A percentile compares a stretch with the other conserved stretches of the same genome.
Evolutionary conservation across 2,329 filamentous ascomycete genomes (phyloP).

Genomic region (Leptographium procerum): DNA sequence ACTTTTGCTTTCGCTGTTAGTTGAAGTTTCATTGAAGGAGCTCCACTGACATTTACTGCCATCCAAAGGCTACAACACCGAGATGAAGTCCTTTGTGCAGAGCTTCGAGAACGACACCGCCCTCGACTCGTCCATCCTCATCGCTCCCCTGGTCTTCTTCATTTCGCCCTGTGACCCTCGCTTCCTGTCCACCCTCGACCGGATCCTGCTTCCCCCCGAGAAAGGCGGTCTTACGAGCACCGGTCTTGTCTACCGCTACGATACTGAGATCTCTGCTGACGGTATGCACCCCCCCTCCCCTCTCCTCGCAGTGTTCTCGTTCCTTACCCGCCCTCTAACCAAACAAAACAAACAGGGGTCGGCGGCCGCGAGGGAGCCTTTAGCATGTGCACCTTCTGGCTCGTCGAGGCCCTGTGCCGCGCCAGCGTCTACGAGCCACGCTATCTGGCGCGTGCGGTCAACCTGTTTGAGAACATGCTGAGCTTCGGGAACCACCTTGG

Average conservation of each 20-base stretch:
- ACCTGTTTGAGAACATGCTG: slow-evolving; percentile 67
- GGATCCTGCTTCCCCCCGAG: slow-evolving; percentile 60
- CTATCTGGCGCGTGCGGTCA: slow-evolving; percentile 50
- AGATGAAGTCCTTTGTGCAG: slow-evolving; percentile 60
- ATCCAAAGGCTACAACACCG: slow-evolving; percentile 52
- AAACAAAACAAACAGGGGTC: slow-evolving; percentile 50
- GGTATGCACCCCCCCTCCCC: slow-evolving; percentile 31
- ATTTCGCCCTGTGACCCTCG: slow-evolving; percentile 66
- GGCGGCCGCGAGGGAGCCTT: slow-evolving; percentile 67
- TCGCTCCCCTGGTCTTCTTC: slow-evolving; percentile 71
- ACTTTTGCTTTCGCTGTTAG: background rate
- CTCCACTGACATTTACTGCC: background rate
- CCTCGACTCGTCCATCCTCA: slow-evolving; percentile 63
- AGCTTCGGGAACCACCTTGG: slow-evolving; percentile 64
- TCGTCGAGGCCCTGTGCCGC: slow-evolving; percentile 65
- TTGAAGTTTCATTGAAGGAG: too few species aligned
- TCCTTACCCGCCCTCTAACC: slow-evolving; percentile 2
- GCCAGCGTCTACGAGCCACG: slow-evolving; percentile 54
- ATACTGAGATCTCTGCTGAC: slow-evolving; percentile 57
- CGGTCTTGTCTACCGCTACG: slow-evolving; percentile 65
- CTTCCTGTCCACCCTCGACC: slow-evolving; percentile 60
- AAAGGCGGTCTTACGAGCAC: slow-evolving; percentile 66
- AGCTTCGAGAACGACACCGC: slow-evolving; percentile 62
- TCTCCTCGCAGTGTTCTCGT: background rate
- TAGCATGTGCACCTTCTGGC: slow-evolving; percentile 75